Percentiles rank a stretch among this genome's conserved stretches.
Evolutionary conservation across 1,284 basidiomycete genomes (phyloP).

Genomic region (Pseudozyma hubeiensis): DNA sequence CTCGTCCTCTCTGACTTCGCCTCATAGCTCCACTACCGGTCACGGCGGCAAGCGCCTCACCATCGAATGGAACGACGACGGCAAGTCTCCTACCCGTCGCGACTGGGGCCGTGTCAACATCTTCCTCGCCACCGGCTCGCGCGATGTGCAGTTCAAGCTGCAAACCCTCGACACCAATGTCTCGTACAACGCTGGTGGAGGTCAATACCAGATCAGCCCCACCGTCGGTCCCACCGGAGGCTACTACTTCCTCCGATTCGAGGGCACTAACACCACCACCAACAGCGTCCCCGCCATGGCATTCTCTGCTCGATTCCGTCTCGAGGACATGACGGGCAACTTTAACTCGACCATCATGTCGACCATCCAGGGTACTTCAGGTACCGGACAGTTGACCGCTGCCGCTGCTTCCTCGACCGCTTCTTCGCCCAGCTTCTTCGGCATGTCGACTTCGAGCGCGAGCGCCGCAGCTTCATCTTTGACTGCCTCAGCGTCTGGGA

Average conservation of each 20-base stretch:
- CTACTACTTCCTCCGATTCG: conserved; percentile 65
- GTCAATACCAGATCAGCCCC: conserved; percentile 41
- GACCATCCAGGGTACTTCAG: conserved; percentile 21
- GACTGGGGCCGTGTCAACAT: conserved; percentile 62
- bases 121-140: conserved; percentile 58
- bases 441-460: conserved; percentile 63
- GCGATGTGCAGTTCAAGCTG: conserved; percentile 61
- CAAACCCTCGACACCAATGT: conserved; percentile 53
- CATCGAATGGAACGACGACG: conserved; percentile 61
- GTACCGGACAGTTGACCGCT: conserved; percentile 25
- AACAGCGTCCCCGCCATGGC: conserved; percentile 50
- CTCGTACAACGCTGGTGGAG: conserved; percentile 18
- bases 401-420: conserved; percentile 79
- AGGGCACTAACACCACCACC: conserved; percentile 52
- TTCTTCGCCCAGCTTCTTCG: conserved; percentile 68
- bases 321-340: conserved; percentile 50
- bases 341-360: conserved; percentile 59
- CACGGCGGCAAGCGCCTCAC: conserved; percentile 44
- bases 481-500: background rate
- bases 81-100: conserved; percentile 41
- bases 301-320: conserved; percentile 62
- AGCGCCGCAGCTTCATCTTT: background rate
- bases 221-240: conserved; percentile 49
- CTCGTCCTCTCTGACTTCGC: background rate
- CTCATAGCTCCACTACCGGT: conserved; percentile 47